Evolutionary conservation across 148 eudicot genomes (phyloP).

Genomic region (Silene latifolia): DNA sequence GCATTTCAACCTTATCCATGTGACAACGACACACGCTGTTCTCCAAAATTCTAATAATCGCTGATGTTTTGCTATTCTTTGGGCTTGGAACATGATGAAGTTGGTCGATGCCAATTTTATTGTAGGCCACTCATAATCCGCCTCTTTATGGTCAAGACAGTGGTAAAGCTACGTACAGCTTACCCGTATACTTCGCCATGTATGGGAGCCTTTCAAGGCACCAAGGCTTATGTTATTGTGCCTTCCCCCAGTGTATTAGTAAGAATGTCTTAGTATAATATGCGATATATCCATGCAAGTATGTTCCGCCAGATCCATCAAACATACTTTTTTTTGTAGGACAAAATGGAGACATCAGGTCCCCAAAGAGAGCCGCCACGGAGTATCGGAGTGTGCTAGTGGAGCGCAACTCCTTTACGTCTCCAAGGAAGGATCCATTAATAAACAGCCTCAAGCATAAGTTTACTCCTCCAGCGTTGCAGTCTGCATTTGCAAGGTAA

Average conservation of each 20-base stretch:
- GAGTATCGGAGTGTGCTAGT: conserved; percentile 87
- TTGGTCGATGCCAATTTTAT: too few relatives aligned
- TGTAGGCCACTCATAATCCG: too few relatives aligned
- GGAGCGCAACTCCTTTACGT: conserved; percentile 79
- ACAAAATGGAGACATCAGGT: conserved; percentile 71
- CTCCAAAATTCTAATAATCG: too few relatives aligned
- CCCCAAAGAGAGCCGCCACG: conserved; percentile 77
- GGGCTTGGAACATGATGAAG: too few relatives aligned
- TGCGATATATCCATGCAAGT: neutral
- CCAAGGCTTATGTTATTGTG: too few relatives aligned
- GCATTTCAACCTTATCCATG: too few relatives aligned
- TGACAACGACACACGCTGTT: too few relatives aligned
- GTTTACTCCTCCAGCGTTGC: conserved; percentile 75
- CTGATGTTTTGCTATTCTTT: too few relatives aligned
- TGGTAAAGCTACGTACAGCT: too few relatives aligned
- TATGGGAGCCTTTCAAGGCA: too few relatives aligned
- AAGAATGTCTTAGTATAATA: neutral
- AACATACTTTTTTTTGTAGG: conserved; percentile 40
- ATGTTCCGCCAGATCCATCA: neutral
- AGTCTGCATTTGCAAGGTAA: conserved; percentile 95
- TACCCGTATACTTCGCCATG: too few relatives aligned
- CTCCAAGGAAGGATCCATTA: conserved; percentile 90
- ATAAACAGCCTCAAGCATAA: conserved; percentile 65
- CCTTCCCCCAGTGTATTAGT: neutral
- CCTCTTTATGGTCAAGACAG: too few relatives aligned